Base-by-base conservation (phyloP, 2,329 filamentous ascomycete species). In the Mycogone perniciosa region DNA sequence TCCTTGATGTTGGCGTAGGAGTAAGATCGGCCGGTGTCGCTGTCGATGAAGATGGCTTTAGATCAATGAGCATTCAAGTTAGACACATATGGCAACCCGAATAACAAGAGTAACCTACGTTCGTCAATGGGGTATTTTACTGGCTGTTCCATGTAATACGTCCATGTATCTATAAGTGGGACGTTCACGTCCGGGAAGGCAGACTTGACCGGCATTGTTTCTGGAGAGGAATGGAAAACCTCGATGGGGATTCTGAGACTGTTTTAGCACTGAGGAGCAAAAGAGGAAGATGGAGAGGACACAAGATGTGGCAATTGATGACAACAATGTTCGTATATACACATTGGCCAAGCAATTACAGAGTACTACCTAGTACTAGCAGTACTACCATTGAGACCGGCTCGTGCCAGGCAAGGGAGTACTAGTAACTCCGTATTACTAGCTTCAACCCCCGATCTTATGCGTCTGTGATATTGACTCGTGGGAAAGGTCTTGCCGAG, bases 161-260 rank as follows among this genome's bases (percentile, higher is more conserved):
- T 77, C 88, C 88, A 96, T 44, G 95, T 64, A 66, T 95, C 89
- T 50, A 84, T 70, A 58, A 85, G 71, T 0, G 91, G 90, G 38
- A 96, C 84, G 20, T 83, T 73, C 35, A 93, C 61, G 6, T 75
- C 67, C 1, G 82, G 75, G 62, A 84, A 89, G 1, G 72, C 70
- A 3, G 89, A 90, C 43, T 80, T 73, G 61, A 84, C 76, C 54
- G 87, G 85, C 89, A 95, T 95, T n/a, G 10, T 29, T 20, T 20
- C 20, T 20, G 20, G 20, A 20, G 20, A 20, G 20, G 20, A 20
- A 20, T 20, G 20, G 20, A 20, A 20, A 20, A 20, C 20, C 20
- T 20, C 20, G 20, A 20, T 20, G 20, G 20, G 20, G 20, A 20
- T 20, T 20, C 20, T 20, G 20, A 20, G 20, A 20, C 20, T 20